Conservation (phyloP, 257 asterid species). For the Eucommia ulmoides region DNA sequence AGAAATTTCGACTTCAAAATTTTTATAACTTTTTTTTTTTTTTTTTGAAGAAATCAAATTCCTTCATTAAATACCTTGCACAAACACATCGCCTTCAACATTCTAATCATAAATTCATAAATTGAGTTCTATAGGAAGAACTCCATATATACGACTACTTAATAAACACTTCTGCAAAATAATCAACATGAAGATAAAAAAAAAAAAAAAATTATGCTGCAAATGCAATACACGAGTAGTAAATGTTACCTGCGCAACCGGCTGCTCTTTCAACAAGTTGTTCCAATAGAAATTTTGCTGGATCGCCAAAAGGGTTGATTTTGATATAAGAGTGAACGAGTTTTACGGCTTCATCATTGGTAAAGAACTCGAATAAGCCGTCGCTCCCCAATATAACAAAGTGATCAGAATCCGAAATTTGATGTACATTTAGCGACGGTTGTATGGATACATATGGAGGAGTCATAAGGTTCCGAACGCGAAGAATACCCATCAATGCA, state of each 20-base stretch:
- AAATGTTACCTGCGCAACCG: slow-evolving; percentile 81
- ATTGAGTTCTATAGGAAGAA: too few species aligned
- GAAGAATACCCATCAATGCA: slow-evolving; percentile 93
- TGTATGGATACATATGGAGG: slow-evolving; percentile 80
- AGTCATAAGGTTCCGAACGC: slow-evolving; percentile 62
- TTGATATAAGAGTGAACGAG: slow-evolving; percentile 54
- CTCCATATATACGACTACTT: too few species aligned
- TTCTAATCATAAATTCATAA: too few species aligned
- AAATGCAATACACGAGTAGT: too few species aligned
- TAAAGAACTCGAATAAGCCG: not conserved
- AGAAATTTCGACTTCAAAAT: too few species aligned
- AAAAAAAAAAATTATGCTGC: too few species aligned
- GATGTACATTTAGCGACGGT: slow-evolving; percentile 60
- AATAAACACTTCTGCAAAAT: too few species aligned
- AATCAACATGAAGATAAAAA: too few species aligned
- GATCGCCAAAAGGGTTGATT: slow-evolving; percentile 69
- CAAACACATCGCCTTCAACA: too few species aligned
- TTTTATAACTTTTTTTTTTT: too few species aligned
- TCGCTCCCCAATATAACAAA: not conserved
- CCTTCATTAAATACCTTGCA: too few species aligned
- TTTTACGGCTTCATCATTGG: slow-evolving; percentile 48
- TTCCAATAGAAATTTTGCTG: slow-evolving; percentile 81
- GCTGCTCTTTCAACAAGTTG: slow-evolving; percentile 91
- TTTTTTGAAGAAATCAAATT: too few species aligned
- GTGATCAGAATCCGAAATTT: slow-evolving; percentile 24